Percentiles rank a stretch among this genome's conserved stretches.
phyloP scores from a whole-genome alignment of 768 basidiomycete genomes.

The Gymnopilus junonius region DNA sequence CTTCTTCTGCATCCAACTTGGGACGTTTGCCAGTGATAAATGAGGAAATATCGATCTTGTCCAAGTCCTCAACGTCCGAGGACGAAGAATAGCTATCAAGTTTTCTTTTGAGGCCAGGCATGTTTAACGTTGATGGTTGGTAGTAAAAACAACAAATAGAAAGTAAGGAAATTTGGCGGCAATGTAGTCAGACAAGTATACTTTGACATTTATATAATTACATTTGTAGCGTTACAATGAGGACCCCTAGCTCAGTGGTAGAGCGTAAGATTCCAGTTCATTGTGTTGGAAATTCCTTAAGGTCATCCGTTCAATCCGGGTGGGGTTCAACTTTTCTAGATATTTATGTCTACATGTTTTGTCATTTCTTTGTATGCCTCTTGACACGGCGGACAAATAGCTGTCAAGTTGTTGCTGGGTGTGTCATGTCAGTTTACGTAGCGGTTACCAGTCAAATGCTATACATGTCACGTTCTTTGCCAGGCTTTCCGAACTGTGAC shows the following conservation, averaged over 20 bases:
- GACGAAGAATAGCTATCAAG: slow-evolving; percentile 14
- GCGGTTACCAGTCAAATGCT: too few relatives aligned
- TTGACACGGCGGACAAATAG: too few relatives aligned
- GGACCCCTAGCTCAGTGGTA: slow-evolving; percentile 4
- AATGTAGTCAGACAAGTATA: too few relatives aligned
- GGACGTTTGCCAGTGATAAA: slow-evolving; percentile 56
- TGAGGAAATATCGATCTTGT: slow-evolving; percentile 64
- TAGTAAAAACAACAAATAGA: not conserved
- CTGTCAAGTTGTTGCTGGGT: too few relatives aligned
- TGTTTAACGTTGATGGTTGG: too few relatives aligned
- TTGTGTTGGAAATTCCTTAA: slow-evolving; percentile 21
- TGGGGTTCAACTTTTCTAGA: slow-evolving; percentile 34
- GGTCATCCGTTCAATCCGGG: slow-evolving; percentile 37
- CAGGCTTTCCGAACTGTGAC: too few relatives aligned
- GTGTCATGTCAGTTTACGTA: too few relatives aligned
- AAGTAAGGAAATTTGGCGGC: too few relatives aligned
- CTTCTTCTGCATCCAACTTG: slow-evolving; percentile 43
- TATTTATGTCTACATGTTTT: too few relatives aligned
- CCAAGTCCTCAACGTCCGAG: slow-evolving; percentile 18
- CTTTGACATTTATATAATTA: slow-evolving; percentile 1
- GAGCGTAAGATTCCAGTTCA: slow-evolving; percentile 1
- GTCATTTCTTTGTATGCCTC: too few relatives aligned
- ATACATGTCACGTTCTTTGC: too few relatives aligned
- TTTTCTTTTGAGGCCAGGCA: slow-evolving; percentile 25
- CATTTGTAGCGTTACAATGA: not conserved